Evolutionary conservation across 495 filamentous ascomycete genomes (phyloP), one percentile per base, ranked within the genome.

Genomic region (Neurospora intermedia): DNA sequence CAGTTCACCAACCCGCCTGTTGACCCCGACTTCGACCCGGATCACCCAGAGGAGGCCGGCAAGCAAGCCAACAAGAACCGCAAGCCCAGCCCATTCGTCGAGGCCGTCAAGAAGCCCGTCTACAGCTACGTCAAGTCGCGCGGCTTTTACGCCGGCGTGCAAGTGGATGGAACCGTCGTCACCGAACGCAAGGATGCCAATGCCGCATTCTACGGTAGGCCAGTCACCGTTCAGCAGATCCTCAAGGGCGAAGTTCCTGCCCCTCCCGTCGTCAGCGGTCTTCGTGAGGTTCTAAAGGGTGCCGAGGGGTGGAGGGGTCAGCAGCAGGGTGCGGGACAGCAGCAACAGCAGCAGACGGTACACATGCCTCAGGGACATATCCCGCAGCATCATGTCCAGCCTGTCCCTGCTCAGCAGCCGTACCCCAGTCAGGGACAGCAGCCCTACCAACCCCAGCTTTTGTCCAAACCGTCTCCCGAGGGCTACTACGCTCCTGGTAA

Each of bases 121-220:
- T 94, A 90, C 85, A 92, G 89, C 43, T 96, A 96, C 76, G 87
- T 94, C 83, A 94, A 94, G 82, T 91, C 88, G 74, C 87, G 92
- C 46, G 93, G 93, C 5, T 85, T 94, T 43, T 94, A 93, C 74
- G 92, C 91, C 6, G 92, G 92, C 31, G 85, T 94, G 11, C 90
- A 92, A 72, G 83, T 94, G 62, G 92, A 94, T 76, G 93, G 93
- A 1, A 94, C 92, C 0, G 86, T 94, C 41, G 84, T 96, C 73
- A 89, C 93, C 69, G 91, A 93, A 81, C 86, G 93, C 15, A 90
- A 88, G n/a, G 91, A 92, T 72, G 92, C 93, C 80, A 96, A 96
- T 78, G 90, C 91, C 70, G 83, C 85, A 3, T 94, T 94, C 76
- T 96, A 93, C 77, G 88, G 89, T 38, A 84, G 89, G 73, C 83